Percentiles rank a stretch among this genome's conserved stretches.
phyloP scores from a whole-genome alignment of 495 filamentous ascomycete species.

The Tetracladium setigerum region DNA sequence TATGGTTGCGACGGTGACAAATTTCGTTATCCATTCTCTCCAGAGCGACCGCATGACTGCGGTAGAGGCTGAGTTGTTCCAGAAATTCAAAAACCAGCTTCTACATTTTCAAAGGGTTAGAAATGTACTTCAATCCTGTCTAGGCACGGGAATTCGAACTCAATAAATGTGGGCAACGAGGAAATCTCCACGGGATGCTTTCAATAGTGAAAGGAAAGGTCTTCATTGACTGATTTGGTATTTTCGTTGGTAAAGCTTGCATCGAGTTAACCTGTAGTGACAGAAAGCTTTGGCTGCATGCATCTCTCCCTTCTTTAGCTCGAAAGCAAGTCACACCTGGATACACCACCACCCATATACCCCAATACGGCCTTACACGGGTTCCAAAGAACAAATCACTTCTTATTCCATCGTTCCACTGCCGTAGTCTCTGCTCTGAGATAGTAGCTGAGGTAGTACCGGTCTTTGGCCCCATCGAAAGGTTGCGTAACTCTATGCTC shows the following conservation, averaged over 20 bases:
- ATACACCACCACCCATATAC: background rate
- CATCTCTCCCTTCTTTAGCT: background rate
- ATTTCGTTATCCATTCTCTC: too few species aligned
- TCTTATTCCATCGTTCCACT: constrained; percentile 3
- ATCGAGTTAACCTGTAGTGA: background rate
- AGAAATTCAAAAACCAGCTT: too few species aligned
- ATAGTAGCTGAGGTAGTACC: constrained; percentile 26
- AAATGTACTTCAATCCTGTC: too few species aligned
- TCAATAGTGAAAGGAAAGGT: background rate
- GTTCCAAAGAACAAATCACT: constrained; percentile 1
- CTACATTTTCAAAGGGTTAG: too few species aligned
- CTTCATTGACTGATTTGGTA: background rate
- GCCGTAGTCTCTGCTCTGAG: constrained; percentile 22
- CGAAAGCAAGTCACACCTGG: background rate
- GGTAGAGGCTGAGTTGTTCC: background rate
- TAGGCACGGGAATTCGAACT: too few species aligned
- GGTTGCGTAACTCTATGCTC: constrained; percentile 25
- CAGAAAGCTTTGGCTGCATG: background rate
- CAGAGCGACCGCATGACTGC: too few species aligned
- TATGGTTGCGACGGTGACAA: background rate
- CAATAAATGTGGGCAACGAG: background rate
- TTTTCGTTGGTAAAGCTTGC: background rate
- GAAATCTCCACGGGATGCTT: background rate
- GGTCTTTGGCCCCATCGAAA: constrained; percentile 19
- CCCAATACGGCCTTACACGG: background rate